Conservation (phyloP, 257 asterid species). For the Solanum neorickii region DNA sequence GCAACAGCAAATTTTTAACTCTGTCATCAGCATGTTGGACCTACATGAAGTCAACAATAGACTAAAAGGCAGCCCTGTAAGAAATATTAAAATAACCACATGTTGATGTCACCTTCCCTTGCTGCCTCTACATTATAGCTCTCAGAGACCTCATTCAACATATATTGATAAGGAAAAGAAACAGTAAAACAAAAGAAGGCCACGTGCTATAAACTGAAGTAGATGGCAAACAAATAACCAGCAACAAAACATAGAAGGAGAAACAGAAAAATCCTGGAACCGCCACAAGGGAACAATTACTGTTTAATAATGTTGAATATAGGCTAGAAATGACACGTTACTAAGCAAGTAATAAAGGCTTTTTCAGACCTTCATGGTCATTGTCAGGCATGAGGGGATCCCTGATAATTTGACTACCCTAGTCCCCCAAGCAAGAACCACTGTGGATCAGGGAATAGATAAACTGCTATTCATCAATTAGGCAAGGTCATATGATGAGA, state of each 20-base stretch:
- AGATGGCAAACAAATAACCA: background rate
- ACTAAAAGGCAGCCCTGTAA: background rate
- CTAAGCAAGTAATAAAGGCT: background rate
- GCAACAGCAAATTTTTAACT: conserved; percentile 49
- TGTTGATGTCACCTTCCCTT: background rate
- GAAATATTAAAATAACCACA: background rate
- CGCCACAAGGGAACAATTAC: background rate
- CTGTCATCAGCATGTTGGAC: conserved; percentile 62
- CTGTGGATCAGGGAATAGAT: background rate
- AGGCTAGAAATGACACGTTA: background rate
- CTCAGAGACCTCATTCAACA: background rate
- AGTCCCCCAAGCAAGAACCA: background rate
- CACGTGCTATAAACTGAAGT: background rate
- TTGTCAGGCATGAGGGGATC: background rate
- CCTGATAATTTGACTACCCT: background rate
- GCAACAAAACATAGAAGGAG: background rate
- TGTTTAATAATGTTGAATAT: background rate
- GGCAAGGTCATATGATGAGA: background rate
- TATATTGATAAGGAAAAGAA: background rate
- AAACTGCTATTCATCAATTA: background rate
- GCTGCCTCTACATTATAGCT: background rate
- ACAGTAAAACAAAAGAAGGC: background rate
- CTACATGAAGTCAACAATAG: conserved; percentile 21
- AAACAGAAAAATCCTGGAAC: background rate
- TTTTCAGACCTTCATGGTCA: background rate